A percentile compares a stretch with the other conserved stretches of the same genome.
Evolutionary conservation across 306 rosid species (phyloP).

Genomic region (Inga laurina): DNA sequence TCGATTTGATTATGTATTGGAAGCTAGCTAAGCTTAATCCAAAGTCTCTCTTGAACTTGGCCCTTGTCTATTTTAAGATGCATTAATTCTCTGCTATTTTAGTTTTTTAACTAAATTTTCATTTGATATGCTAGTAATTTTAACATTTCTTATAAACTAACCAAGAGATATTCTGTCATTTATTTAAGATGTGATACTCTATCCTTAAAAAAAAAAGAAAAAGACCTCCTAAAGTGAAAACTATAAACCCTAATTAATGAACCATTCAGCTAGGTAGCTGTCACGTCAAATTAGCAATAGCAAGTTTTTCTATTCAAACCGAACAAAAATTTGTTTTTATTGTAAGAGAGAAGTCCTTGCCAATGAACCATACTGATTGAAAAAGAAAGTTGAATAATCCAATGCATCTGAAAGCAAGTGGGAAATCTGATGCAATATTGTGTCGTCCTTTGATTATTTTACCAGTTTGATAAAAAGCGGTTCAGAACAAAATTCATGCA

Average conservation of each 20-base stretch:
- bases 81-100: constrained; percentile 8
- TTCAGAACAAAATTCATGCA: neutral
- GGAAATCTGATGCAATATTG: constrained; percentile 1
- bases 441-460: neutral
- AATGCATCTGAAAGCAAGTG: neutral
- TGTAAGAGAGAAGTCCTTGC: no score
- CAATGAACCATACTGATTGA: neutral
- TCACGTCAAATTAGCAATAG: constrained; percentile 6
- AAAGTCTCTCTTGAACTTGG: neutral
- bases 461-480: constrained; percentile 7
- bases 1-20: neutral
- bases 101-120: neutral
- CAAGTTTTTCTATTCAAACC: neutral
- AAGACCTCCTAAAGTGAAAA: neutral
- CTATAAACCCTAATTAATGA: neutral
- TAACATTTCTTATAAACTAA: neutral
- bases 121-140: neutral
- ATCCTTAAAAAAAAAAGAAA: neutral
- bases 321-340: neutral
- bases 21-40: neutral
- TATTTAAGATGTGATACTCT: neutral
- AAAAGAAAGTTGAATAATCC: neutral
- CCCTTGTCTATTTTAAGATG: neutral
- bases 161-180: neutral
- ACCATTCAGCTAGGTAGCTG: neutral